These are phyloP conservation scores for Coprinopsis marcescibilis DNA, from an alignment of 768 basidiomycete genomes.

Conservation along the genomic window DNA sequence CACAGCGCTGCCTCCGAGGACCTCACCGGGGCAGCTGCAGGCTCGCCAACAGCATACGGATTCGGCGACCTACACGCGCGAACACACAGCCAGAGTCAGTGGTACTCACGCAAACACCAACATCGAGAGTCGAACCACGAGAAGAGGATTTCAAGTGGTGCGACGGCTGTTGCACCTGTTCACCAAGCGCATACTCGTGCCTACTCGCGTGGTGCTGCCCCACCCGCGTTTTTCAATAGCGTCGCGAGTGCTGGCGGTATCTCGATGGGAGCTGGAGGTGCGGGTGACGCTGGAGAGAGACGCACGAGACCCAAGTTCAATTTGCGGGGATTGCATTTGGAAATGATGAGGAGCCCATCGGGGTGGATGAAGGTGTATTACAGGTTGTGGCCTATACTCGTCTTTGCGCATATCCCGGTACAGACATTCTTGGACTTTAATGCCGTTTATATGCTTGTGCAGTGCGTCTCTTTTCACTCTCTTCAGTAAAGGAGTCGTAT, in stretches of 20 bases:
- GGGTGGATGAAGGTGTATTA: constrained; percentile 52
- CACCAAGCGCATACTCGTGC: constrained; percentile 29
- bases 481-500: constrained; percentile 6
- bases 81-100: constrained; percentile 1
- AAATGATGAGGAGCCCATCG: constrained; percentile 60
- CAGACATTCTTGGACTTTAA: constrained; percentile 91
- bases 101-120: not conserved
- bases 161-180: not conserved
- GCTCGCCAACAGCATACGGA: no score
- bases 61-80: not conserved
- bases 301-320: constrained; percentile 49
- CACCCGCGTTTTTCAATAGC: constrained; percentile 26
- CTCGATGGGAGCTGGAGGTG: constrained; percentile 12
- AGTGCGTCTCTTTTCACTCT: constrained; percentile 49
- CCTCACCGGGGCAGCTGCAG: no score
- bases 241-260: not conserved
- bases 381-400: constrained; percentile 63
- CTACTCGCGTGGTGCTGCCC: constrained; percentile 55
- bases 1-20: no score
- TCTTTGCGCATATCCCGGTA: constrained; percentile 65
- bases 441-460: constrained; percentile 72
- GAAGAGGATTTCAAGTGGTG: constrained; percentile 3
- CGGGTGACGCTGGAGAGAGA: constrained; percentile 30
- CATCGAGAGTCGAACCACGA: not conserved
- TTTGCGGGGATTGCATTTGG: constrained; percentile 60